Percentiles rank a stretch among this genome's conserved stretches.
Conservation (phyloP, 441 rosid genomes). For the Aleurites moluccanus region DNA sequence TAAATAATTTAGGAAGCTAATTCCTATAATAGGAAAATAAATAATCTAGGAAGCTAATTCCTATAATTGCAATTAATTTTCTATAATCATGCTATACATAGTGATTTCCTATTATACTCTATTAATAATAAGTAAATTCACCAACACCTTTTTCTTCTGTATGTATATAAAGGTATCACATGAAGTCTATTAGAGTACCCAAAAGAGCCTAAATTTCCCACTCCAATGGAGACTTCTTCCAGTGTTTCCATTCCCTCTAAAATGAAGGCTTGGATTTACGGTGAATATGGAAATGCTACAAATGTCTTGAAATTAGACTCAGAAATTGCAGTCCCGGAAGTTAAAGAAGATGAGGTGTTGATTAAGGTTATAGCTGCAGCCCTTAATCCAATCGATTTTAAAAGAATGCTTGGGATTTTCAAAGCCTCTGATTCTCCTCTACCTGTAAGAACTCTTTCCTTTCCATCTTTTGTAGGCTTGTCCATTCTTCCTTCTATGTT, state of each 20-base stretch:
- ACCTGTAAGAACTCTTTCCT: slow-evolving; percentile 37
- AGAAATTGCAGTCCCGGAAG: slow-evolving; percentile 51
- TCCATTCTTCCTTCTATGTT: not conserved
- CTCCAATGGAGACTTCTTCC: not conserved
- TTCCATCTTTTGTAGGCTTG: not conserved
- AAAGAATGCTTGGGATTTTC: slow-evolving; percentile 62
- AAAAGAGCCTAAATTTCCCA: not conserved
- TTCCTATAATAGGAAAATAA: no score
- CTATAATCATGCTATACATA: no score
- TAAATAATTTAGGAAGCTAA: no score
- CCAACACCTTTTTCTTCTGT: not conserved
- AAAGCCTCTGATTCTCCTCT: slow-evolving; percentile 69
- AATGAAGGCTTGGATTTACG: slow-evolving; percentile 74
- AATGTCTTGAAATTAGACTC: slow-evolving; percentile 59
- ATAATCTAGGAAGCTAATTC: no score
- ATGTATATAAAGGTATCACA: not conserved
- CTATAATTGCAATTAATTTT: no score
- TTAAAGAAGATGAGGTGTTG: slow-evolving; percentile 69
- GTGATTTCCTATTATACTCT: no score
- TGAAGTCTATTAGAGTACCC: not conserved
- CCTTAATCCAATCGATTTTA: slow-evolving; percentile 71
- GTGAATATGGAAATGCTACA: slow-evolving; percentile 54
- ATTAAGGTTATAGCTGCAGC: slow-evolving; percentile 70
- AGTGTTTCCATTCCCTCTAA: slow-evolving; percentile 38
- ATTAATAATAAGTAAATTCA: not conserved